These are phyloP conservation scores for Pythium aquatile DNA, from an alignment of 352 stramenopile genomes.

Conservation along the genomic window DNA sequence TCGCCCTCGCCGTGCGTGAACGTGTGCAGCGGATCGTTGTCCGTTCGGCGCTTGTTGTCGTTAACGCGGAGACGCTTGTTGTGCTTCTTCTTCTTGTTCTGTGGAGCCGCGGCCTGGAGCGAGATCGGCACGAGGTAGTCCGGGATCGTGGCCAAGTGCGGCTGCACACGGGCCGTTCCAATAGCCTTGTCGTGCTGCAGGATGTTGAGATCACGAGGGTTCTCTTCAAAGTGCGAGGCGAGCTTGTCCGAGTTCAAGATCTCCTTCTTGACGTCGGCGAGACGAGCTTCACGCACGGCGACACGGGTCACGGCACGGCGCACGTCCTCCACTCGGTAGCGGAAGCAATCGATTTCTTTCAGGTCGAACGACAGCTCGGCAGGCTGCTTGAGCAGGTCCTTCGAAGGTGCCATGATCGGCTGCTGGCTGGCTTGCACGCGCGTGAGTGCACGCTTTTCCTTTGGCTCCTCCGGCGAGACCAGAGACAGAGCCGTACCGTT, in stretches of 20 bases:
- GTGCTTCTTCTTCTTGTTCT: conserved; percentile 83
- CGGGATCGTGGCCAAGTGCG: conserved; percentile 94
- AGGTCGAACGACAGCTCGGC: conserved; percentile 96
- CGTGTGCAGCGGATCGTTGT: conserved; percentile 97
- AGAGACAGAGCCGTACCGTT: conserved; percentile 97
- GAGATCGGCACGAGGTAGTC: conserved; percentile 97
- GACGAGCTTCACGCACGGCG: conserved; percentile 93
- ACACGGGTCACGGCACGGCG: conserved; percentile 93
- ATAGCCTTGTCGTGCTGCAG: conserved; percentile 97
- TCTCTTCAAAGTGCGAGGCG: conserved; percentile 96
- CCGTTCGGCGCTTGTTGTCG: conserved; percentile 80
- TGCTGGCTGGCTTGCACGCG: conserved; percentile 93
- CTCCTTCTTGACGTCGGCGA: conserved; percentile 96
- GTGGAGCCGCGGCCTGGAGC: conserved; percentile 85
- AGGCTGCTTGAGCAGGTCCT: conserved; percentile 91
- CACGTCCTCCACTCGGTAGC: conserved; percentile 96
- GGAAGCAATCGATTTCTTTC: conserved; percentile 98
- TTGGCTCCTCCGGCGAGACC: conserved; percentile 74
- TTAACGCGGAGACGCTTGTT: conserved; percentile 55
- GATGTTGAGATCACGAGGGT: conserved; percentile 93
- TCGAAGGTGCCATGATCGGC: conserved; percentile 64
- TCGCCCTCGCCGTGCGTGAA: conserved; percentile 80
- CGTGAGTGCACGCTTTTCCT: conserved; percentile 83
- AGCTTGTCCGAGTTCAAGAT: conserved; percentile 98
- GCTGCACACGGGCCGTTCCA: conserved; percentile 91